Conservation (phyloP, 106 monocot species). For the Triglochin maritima region DNA sequence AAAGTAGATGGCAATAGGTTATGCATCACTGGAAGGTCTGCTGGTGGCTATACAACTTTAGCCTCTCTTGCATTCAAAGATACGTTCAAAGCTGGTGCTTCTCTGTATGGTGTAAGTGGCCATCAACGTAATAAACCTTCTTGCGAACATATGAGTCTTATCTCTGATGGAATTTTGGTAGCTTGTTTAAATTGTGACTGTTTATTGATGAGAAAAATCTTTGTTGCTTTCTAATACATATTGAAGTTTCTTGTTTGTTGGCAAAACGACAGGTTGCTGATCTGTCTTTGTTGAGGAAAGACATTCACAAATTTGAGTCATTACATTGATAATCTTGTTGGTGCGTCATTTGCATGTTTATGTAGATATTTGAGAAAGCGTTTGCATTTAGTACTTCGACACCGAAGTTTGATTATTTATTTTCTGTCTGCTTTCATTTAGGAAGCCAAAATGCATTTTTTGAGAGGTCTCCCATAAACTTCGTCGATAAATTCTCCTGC, state of each 20-base stretch:
- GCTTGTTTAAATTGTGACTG: background rate
- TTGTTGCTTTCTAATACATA: too few relatives aligned
- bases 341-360: conserved; percentile 24
- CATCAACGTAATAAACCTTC: background rate
- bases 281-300: conserved; percentile 50
- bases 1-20: conserved; percentile 71
- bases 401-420: too few relatives aligned
- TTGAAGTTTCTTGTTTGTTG: background rate
- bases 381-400: background rate
- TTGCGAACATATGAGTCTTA: background rate
- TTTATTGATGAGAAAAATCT: background rate
- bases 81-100: conserved; percentile 81
- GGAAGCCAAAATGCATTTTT: conserved; percentile 41
- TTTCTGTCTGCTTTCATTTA: background rate
- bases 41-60: conserved; percentile 92
- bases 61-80: conserved; percentile 84
- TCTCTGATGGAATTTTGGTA: background rate
- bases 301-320: conserved; percentile 95
- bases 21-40: conserved; percentile 79
- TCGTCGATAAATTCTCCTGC: conserved; percentile 70
- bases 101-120: conserved; percentile 74
- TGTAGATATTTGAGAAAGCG: background rate
- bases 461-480: conserved; percentile 86
- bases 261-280: conserved; percentile 58
- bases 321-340: conserved; percentile 76